Evolutionary conservation across 345 rosid species (phyloP), one percentile per base, ranked within the genome.

Genomic region (Raphanus raphanistrum): DNA sequence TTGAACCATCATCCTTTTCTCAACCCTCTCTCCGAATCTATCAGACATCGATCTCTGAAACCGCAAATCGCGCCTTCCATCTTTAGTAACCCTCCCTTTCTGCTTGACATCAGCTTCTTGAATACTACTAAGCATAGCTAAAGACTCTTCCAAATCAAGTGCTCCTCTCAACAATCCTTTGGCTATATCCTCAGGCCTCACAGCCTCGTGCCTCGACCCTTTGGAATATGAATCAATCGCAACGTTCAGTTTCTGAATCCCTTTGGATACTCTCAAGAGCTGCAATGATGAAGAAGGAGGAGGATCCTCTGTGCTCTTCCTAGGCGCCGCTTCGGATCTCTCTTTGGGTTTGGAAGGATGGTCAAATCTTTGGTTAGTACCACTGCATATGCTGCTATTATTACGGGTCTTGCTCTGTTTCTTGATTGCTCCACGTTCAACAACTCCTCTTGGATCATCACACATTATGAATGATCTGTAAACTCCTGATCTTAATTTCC

Each of bases 391-490:
- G 25, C 33, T 89, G 25, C 33, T 82, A 62, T 80, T 77, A 62
- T 79, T 76, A 64, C 79, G 60, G 25, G 60, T 68, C 79, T 84
- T 79, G 21, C 71, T 86, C 84, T 86, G 85, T 84, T 76, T 90
- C 85, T 88, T 90, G 55, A 90, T 81, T 41, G 88, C 81, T 84
- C 93, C 87, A 81, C 90, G 86, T 65, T 94, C 97, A 4, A 92
- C 92, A 50, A 90, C 94, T 58, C 93, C 97, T 79, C 85, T 86
- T 29, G 97, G 87, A 88, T 92, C 98, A 80, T 88, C 90, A 73
- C 98, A 94, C 28, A 85, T 87, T 80, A 90, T 83, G 66, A 94
- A 94, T 72, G 98, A 84, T 87, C 91, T 90, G 75, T 90, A 95
- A 63, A 82, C 90, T 70, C 76, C 81, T 69, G 91, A 86, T 85